A percentile compares a stretch with the other conserved stretches of the same genome.
Conservation (phyloP, 352 stramenopile species). For the Phytophthora rubi region DNA sequence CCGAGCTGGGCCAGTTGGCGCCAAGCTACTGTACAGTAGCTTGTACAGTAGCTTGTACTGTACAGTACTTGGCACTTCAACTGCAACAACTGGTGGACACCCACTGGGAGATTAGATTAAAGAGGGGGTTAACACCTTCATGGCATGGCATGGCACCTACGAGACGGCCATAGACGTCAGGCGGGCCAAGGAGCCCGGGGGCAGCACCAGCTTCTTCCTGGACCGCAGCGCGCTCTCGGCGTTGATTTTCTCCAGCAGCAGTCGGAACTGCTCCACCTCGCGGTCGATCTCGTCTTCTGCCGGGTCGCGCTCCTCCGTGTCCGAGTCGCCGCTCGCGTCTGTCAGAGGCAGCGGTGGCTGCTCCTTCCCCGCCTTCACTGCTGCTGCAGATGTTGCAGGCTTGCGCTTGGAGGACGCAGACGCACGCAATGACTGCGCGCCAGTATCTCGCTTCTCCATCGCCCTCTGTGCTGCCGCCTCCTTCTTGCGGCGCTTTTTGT, state of each 20-base stretch:
- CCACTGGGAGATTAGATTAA: background rate
- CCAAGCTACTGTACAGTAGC: constrained; percentile 1
- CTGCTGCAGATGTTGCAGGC: background rate
- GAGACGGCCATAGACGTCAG: constrained; percentile 44
- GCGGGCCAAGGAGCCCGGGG: constrained; percentile 60
- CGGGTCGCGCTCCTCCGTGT: constrained; percentile 33
- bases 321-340: constrained; percentile 35
- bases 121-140: background rate
- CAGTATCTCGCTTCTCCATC: constrained; percentile 25
- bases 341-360: constrained; percentile 16
- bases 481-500: constrained; percentile 80
- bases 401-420: constrained; percentile 20
- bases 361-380: background rate
- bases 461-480: constrained; percentile 47
- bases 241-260: constrained; percentile 78
- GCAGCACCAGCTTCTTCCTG: constrained; percentile 78
- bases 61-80: background rate
- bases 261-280: constrained; percentile 79
- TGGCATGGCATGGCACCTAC: constrained; percentile 16
- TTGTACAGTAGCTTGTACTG: too few species aligned
- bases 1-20: constrained; percentile 19
- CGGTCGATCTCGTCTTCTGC: constrained; percentile 70
- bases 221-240: constrained; percentile 53
- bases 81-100: constrained; percentile 5
- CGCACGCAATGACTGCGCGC: background rate